Evolutionary conservation across 2,329 filamentous ascomycete species (phyloP).

Genomic region (Laburnicola sp.): DNA sequence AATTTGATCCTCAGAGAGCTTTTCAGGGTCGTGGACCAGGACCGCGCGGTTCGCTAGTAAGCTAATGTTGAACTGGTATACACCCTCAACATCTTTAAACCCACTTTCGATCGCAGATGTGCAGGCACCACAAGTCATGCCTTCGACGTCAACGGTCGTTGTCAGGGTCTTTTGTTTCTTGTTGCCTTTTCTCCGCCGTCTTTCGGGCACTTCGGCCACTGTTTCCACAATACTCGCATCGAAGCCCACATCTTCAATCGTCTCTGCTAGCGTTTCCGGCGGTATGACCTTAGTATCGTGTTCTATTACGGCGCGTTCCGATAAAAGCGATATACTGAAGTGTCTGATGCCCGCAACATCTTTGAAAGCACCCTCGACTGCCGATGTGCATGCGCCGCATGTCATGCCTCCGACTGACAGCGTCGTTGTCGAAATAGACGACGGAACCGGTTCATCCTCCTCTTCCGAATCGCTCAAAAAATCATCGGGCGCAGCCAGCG

Average conservation of each 20-base stretch:
- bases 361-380: slow-evolving; percentile 79
- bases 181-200: slow-evolving; percentile 41
- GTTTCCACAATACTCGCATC: slow-evolving; percentile 78
- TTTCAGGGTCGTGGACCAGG: slow-evolving; percentile 75
- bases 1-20: slow-evolving; percentile 73
- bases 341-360: slow-evolving; percentile 71
- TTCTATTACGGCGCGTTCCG: slow-evolving; percentile 82
- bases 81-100: slow-evolving; percentile 74
- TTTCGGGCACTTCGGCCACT: slow-evolving; percentile 49
- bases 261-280: slow-evolving; percentile 59
- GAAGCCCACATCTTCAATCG: slow-evolving; percentile 73
- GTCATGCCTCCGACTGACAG: slow-evolving; percentile 86
- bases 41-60: slow-evolving; percentile 89
- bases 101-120: slow-evolving; percentile 87
- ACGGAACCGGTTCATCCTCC: slow-evolving; percentile 34
- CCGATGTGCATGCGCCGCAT: slow-evolving; percentile 85
- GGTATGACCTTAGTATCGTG: slow-evolving; percentile 66
- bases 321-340: slow-evolving; percentile 81
- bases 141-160: slow-evolving; percentile 86
- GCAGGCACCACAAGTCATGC: slow-evolving; percentile 97
- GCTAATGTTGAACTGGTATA: slow-evolving; percentile 92
- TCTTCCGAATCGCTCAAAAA: slow-evolving; percentile 43
- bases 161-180: slow-evolving; percentile 58
- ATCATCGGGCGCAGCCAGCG: slow-evolving; percentile 51
- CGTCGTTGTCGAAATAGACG: slow-evolving; percentile 64